Evolutionary conservation across 352 stramenopile species (phyloP).

Genomic region (Phytophthora pisi): DNA sequence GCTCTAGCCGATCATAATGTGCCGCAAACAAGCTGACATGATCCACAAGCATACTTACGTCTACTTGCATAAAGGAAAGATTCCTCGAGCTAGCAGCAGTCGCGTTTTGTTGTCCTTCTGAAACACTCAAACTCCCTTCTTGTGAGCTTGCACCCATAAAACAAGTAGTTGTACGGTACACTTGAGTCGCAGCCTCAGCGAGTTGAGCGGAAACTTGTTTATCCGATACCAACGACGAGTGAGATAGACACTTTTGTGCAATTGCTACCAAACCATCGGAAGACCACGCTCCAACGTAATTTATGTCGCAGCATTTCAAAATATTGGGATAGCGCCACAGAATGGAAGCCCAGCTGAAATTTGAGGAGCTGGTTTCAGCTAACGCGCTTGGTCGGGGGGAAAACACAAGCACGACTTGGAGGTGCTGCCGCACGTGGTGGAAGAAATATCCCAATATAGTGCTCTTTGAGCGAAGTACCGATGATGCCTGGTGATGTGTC

Average conservation of each 20-base stretch:
- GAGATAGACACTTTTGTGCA: conserved; percentile 47
- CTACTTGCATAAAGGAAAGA: conserved; percentile 30
- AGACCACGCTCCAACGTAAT: conserved; percentile 52
- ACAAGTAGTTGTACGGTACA: conserved; percentile 42
- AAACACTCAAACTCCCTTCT: not conserved
- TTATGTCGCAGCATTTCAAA: conserved; percentile 44
- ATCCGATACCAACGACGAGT: conserved; percentile 20
- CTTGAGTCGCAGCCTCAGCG: conserved; percentile 42
- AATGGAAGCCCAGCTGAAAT: conserved; percentile 25
- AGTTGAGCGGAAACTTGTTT: conserved; percentile 41
- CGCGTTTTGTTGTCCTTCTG: not conserved
- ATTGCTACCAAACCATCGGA: conserved; percentile 47
- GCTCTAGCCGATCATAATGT: conserved; percentile 37
- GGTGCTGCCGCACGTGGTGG: conserved; percentile 36
- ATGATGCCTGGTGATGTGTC: not conserved
- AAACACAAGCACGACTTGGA: conserved; percentile 66
- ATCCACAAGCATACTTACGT: conserved; percentile 60
- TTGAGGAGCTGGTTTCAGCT: not conserved
- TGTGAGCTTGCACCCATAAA: conserved; percentile 11
- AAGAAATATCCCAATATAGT: conserved; percentile 62
- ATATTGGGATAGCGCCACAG: conserved; percentile 53
- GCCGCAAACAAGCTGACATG: conserved; percentile 55
- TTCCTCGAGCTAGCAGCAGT: not conserved
- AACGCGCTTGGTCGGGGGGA: conserved; percentile 8
- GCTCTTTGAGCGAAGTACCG: conserved; percentile 47